phyloP scores from a whole-genome alignment of 495 filamentous ascomycete species.

The Podospora conica region DNA sequence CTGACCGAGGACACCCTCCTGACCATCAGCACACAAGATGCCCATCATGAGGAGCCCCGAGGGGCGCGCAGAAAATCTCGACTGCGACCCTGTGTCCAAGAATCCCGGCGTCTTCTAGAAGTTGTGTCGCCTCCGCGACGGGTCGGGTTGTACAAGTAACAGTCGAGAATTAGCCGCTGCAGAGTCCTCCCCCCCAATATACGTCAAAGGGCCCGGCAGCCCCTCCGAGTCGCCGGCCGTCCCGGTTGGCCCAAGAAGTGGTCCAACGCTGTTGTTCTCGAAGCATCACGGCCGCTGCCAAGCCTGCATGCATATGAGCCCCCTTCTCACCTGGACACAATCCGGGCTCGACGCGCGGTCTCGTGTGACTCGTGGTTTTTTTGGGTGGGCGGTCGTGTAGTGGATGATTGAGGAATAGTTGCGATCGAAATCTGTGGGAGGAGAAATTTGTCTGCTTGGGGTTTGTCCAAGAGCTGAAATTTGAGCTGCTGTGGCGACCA shows the following conservation, averaged over 20 bases:
- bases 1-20: not conserved
- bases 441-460: too few relatives aligned
- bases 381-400: not conserved
- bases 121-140: not conserved
- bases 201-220: not conserved
- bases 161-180: not conserved
- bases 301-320: not conserved
- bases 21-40: not conserved
- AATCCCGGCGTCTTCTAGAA: not conserved
- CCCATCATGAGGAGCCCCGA: not conserved
- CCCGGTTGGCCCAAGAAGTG: not conserved
- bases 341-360: not conserved
- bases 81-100: not conserved
- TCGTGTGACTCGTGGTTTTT: not conserved
- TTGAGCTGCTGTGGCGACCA: not conserved
- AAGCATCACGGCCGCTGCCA: not conserved
- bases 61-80: not conserved
- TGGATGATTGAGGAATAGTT: not conserved
- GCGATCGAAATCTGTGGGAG: not conserved
- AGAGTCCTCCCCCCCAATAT: not conserved
- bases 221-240: not conserved
- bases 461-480: too few relatives aligned
- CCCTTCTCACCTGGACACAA: not conserved
- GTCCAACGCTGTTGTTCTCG: not conserved
- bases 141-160: not conserved